Percentiles rank a stretch among this genome's conserved stretches.
These are phyloP conservation scores for Sarocladiaceae sp. DNA, from an alignment of 2,329 filamentous ascomycete genomes.

Conservation along the genomic window DNA sequence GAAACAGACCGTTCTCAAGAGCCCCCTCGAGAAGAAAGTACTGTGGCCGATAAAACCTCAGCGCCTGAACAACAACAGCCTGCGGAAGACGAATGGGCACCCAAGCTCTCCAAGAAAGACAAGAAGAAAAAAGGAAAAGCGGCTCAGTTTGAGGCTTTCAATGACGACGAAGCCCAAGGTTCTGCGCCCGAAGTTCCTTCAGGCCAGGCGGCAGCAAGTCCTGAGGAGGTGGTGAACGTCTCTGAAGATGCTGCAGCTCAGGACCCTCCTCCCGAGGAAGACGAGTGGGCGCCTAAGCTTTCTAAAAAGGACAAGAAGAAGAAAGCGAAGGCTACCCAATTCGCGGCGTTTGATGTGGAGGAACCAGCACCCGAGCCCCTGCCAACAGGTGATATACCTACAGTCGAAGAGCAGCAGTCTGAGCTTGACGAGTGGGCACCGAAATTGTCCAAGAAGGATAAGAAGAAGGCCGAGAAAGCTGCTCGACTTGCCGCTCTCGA, in stretches of 20 bases:
- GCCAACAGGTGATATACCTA: not conserved
- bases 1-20: too few species aligned
- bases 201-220: too few species aligned
- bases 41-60: too few species aligned
- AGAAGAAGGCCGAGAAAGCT: constrained; percentile 3
- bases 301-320: constrained; percentile 26
- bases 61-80: too few species aligned
- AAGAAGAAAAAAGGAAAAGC: constrained; percentile 21
- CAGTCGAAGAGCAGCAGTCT: not conserved
- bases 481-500: not conserved
- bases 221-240: not conserved
- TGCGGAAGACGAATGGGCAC: constrained; percentile 1
- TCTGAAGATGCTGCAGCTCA: not conserved
- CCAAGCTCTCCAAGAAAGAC: constrained; percentile 22
- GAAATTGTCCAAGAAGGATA: constrained; percentile 9
- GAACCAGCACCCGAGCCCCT: constrained; percentile 1
- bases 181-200: not conserved
- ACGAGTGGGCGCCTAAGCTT: constrained; percentile 12
- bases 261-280: not conserved
- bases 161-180: not conserved
- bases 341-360: constrained; percentile 11
- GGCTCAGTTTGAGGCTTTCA: not conserved
- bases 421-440: constrained; percentile 2
- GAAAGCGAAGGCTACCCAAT: constrained; percentile 23
- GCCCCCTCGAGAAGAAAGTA: too few species aligned